phyloP scores from a whole-genome alignment of 306 rosid genomes.

The Canavalia ensiformis region DNA sequence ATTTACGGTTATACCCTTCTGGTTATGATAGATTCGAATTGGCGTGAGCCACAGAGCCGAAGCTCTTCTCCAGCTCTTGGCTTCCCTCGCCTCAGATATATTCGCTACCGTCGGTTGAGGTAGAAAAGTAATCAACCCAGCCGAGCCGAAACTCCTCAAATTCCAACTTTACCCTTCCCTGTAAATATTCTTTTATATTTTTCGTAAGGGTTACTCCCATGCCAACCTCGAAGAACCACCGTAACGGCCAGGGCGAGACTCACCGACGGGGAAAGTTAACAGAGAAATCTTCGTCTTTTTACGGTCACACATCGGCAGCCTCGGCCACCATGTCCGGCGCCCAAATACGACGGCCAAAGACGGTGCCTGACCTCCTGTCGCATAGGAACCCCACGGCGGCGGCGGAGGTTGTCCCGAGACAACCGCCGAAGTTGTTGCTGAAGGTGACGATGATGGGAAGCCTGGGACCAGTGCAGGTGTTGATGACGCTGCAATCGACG shows the following conservation, averaged over 20 bases:
- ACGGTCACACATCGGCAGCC: constrained; percentile 39
- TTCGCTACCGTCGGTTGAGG: constrained; percentile 69
- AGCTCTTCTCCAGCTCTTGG: constrained; percentile 59
- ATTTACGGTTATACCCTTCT: constrained; percentile 48
- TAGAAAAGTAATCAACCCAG: background rate
- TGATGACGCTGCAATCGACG: constrained; percentile 64
- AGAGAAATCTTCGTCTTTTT: constrained; percentile 74
- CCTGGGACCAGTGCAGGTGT: constrained; percentile 77
- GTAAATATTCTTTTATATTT: background rate
- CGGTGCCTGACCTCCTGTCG: constrained; percentile 67
- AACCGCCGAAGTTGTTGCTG: constrained; percentile 73
- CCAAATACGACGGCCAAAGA: constrained; percentile 73
- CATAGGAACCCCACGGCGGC: constrained; percentile 25
- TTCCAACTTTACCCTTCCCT: constrained; percentile 7
- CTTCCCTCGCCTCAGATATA: constrained; percentile 68
- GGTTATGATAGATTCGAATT: constrained; percentile 60
- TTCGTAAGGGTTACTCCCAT: constrained; percentile 35
- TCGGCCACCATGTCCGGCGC: background rate
- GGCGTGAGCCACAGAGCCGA: constrained; percentile 53
- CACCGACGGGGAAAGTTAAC: constrained; percentile 65
- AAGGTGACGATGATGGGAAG: constrained; percentile 85
- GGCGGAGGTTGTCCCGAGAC: constrained; percentile 51
- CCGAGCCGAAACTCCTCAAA: background rate
- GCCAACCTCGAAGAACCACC: constrained; percentile 65
- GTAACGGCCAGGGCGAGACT: constrained; percentile 58